phyloP scores from a whole-genome alignment of 2,329 filamentous ascomycete genomes.

The Talaromyces sp. region DNA sequence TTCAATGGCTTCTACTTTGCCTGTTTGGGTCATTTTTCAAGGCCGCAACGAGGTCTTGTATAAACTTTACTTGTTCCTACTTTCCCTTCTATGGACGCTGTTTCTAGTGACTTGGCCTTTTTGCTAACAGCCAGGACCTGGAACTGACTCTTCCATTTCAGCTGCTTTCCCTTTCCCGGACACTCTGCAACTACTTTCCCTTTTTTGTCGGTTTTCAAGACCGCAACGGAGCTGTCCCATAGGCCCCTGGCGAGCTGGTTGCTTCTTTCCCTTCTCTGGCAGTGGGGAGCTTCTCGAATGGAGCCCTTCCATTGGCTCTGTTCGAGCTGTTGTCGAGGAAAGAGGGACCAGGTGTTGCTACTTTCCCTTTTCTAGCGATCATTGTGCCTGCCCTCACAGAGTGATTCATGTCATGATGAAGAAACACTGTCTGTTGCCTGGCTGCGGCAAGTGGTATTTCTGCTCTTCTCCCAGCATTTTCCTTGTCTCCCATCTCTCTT shows the following conservation, averaged over 20 bases:
- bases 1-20: background rate
- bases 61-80: no score
- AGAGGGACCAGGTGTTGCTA: background rate
- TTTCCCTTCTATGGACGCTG: no score
- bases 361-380: background rate
- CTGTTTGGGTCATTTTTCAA: background rate
- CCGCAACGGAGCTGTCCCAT: background rate
- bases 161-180: no score
- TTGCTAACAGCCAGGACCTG: no score
- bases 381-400: no score
- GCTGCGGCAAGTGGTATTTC: background rate
- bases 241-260: background rate
- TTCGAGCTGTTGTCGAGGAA: background rate
- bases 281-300: background rate
- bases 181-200: background rate
- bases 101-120: no score
- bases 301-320: background rate
- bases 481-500: no score
- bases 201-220: background rate
- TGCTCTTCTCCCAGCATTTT: background rate
- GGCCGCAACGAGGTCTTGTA: no score
- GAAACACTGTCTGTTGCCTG: background rate
- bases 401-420: background rate
- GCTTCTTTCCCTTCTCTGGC: no score
- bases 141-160: no score